phyloP scores from a whole-genome alignment of 2,329 filamentous ascomycete species.

The Cladophialophora exuberans region DNA sequence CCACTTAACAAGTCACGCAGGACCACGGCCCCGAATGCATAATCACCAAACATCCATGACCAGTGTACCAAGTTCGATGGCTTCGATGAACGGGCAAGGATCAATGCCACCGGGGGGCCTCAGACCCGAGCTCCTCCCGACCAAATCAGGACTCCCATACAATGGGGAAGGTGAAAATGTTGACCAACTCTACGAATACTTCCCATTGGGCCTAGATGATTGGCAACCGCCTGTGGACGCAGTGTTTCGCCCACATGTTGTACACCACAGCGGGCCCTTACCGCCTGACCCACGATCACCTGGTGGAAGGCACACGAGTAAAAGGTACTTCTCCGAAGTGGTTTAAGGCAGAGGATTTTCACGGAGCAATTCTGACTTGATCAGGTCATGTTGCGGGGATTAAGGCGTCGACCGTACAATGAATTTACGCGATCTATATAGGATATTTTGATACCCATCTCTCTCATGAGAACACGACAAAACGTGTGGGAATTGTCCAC shows the following conservation, averaged over 20 bases:
- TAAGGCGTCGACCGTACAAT: background rate
- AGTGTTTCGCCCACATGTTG: slow-evolving; percentile 87
- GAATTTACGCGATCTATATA: slow-evolving; percentile 16
- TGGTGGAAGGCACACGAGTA: slow-evolving; percentile 29
- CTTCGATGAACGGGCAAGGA: slow-evolving; percentile 7
- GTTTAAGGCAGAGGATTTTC: slow-evolving; percentile 14
- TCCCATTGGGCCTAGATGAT: slow-evolving; percentile 86
- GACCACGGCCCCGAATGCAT: slow-evolving; percentile 22
- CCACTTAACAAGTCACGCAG: slow-evolving; percentile 14
- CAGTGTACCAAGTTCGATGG: slow-evolving; percentile 18
- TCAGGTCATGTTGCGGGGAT: background rate
- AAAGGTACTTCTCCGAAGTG: slow-evolving; percentile 34
- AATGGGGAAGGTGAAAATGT: slow-evolving; percentile 43
- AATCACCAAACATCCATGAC: slow-evolving; percentile 28
- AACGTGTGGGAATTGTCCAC: background rate
- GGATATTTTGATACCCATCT: slow-evolving; percentile 19
- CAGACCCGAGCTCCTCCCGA: slow-evolving; percentile 22
- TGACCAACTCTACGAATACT: slow-evolving; percentile 91
- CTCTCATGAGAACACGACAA: slow-evolving; percentile 8
- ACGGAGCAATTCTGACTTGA: background rate
- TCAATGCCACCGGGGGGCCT: slow-evolving; percentile 2
- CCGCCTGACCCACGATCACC: slow-evolving; percentile 30
- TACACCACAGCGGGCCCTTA: slow-evolving; percentile 67
- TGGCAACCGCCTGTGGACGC: slow-evolving; percentile 90
- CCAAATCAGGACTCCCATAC: slow-evolving; percentile 23